Base-by-base conservation (phyloP, 2,329 filamentous ascomycete genomes). In the Talaromyces pinophilus region DNA sequence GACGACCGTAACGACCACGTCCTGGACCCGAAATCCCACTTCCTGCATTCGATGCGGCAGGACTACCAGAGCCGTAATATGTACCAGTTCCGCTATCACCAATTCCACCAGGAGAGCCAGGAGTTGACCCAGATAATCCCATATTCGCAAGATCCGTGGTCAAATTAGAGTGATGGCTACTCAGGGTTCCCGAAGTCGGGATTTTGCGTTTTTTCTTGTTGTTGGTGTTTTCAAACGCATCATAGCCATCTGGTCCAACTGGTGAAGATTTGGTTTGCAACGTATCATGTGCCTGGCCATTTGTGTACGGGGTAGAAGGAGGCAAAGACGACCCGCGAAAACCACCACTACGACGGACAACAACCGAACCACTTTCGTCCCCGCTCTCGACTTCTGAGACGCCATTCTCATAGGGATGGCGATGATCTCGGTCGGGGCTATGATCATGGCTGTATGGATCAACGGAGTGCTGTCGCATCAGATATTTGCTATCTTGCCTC, bases 181-280 rank as follows among this genome's bases (percentile, higher is more conserved):
- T 86, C 15, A 88, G 83, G 72, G 92, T 91, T 19, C 92, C 91
- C 10, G 92, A 92, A 0, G 93, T 93, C 0, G 95, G 95, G 44
- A 99, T 98, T 81, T 99, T 99, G 71, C 95, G 87, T 80, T 99
- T 98, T 83, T 98, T 99, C 81, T 99, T 99, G 77, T 99, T 99
- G 78, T 97, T 98, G 42, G 92, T 96, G 74, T 98, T 98, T 79
- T 99, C 95, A 73, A 97, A 96, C 6, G 92, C 95, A 78, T 99
- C 95, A 77, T 98, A 98, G 15, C 93, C 93, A 76, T 98, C 94
- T 11, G 90, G 90, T 4, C 89, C 90, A 5, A 87, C 85, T 28
- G 89, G 88, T 13, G 92, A 92, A 52, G 85, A 85, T 59, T 89
- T 78, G 63, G 68, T 70, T 63, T 74, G 75, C 48, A 69, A 69